Conservation (phyloP, 768 basidiomycete genomes). For the Pulveroboletus sp. region DNA sequence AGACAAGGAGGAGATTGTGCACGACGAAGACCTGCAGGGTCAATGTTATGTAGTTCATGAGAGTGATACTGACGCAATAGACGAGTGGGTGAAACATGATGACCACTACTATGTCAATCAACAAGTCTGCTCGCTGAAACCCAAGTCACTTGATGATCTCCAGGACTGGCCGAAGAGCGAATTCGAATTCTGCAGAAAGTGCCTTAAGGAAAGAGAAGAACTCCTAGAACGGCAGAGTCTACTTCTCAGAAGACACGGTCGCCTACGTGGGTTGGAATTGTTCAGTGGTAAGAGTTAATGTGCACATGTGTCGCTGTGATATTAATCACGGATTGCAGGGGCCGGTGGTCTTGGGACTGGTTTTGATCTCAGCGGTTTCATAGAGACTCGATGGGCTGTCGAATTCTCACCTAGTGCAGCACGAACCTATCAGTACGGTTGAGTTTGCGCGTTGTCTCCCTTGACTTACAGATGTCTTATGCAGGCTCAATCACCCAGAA, state of each 20-base stretch:
- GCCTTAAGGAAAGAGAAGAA: slow-evolving; percentile 32
- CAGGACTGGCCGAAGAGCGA: slow-evolving; percentile 22
- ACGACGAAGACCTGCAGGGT: slow-evolving; percentile 46
- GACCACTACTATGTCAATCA: slow-evolving; percentile 58
- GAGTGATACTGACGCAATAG: slow-evolving; percentile 27
- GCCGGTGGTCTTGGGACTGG: slow-evolving; percentile 74
- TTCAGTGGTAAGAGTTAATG: slow-evolving; percentile 50
- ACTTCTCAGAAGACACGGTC: slow-evolving; percentile 36
- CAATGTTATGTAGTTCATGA: slow-evolving; percentile 46
- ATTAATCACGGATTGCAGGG: slow-evolving; percentile 36
- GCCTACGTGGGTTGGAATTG: slow-evolving; percentile 58
- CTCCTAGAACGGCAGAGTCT: slow-evolving; percentile 25
- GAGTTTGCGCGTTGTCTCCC: not conserved
- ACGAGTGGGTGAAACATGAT: slow-evolving; percentile 43
- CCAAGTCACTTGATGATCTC: slow-evolving; percentile 20
- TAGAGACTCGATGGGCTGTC: slow-evolving; percentile 64
- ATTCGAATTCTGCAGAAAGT: slow-evolving; percentile 38
- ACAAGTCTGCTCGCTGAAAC: slow-evolving; percentile 16
- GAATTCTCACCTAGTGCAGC: slow-evolving; percentile 64
- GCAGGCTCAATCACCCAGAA: slow-evolving; percentile 58
- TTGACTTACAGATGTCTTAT: not conserved
- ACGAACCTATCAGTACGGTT: slow-evolving; percentile 52
- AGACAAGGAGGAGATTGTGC: slow-evolving; percentile 17
- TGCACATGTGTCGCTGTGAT: not conserved
- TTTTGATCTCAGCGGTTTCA: slow-evolving; percentile 53